A percentile compares a stretch with the other conserved stretches of the same genome.
Evolutionary conservation across 2,329 filamentous ascomycete species (phyloP).

Genomic region (Fusarium sp.): DNA sequence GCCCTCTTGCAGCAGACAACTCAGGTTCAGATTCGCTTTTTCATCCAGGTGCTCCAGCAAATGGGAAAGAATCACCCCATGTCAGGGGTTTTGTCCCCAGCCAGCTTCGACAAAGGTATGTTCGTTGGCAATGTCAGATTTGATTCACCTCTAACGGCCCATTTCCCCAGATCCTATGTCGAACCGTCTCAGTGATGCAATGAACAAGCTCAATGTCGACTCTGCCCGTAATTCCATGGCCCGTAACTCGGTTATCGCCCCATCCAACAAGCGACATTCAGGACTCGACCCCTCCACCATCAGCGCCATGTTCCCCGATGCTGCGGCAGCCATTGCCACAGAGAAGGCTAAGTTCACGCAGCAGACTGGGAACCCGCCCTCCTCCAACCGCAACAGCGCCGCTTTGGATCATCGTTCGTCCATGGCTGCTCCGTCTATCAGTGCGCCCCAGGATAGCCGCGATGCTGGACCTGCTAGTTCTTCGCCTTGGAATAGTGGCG

Average conservation of each 20-base stretch:
- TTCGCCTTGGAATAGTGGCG: conserved; percentile 79
- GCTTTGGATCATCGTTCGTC: conserved; percentile 80
- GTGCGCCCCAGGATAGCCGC: conserved; percentile 58
- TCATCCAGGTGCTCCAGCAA: conserved; percentile 97
- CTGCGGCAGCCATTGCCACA: conserved; percentile 96
- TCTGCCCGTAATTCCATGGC: conserved; percentile 86
- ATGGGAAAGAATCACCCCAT: conserved; percentile 99
- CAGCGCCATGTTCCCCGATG: conserved; percentile 99
- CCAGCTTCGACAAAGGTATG: conserved; percentile 95
- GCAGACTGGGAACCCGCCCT: conserved; percentile 87
- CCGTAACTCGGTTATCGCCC: conserved; percentile 76
- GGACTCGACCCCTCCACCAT: conserved; percentile 93
- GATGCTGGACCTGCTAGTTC: conserved; percentile 46
- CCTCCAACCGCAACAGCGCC: conserved; percentile 92
- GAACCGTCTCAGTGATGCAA: conserved; percentile 92
- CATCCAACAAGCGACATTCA: conserved; percentile 92
- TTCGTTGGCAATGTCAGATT: not conserved
- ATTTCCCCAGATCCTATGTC: conserved; percentile 85
- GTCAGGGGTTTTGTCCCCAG: conserved; percentile 92
- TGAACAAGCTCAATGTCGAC: conserved; percentile 92
- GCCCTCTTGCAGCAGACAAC: conserved; percentile 97
- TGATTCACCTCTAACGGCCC: conserved; percentile 19
- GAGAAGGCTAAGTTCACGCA: conserved; percentile 98
- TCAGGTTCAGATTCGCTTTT: conserved; percentile 98
- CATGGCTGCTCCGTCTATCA: conserved; percentile 78